Base-by-base conservation (phyloP, 83 land plant genomes). In the Thuja plicata region DNA sequence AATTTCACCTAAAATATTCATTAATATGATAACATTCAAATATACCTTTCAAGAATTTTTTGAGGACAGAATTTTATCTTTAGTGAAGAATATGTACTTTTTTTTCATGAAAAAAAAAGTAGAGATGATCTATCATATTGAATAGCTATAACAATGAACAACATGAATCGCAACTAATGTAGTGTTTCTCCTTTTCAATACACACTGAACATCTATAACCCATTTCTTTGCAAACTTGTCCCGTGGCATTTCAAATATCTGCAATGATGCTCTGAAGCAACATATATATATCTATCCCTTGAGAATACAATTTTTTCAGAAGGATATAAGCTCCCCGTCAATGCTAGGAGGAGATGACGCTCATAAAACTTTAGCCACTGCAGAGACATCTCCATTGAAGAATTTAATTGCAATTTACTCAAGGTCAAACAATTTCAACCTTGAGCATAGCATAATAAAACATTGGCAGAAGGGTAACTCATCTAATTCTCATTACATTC, bases 401-500 rank as follows among this genome's bases (percentile, higher is more conserved):
- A 34, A 76, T 66, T 27, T 34, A 76, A 76, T 35, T 76, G 38
- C 79, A 76, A 76, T 35, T 76, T 35, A 34, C 35, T 76, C 79
- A 34, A 76, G 79, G 38, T 35, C 79, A 76, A 76, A 34, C 17
- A 76, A 76, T 35, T 76, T 76, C 30, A 34, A 76, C 79, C 79
- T 76, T 76, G 79, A 17, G 4, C 79, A 76, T 76, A 24, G 79
- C 79, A 76, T 76, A 34, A 27, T 34, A 76, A 34, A 76, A 11
- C 19, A 76, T 76, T 35, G 79, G 79, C 37, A 76, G 38, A 34
- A 76, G 73, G 30, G 30, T 66, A 27, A 24, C 30, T 66, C 27
- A 12, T 37, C 90, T 90, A 90, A 52, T 88, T 84, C 50, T 88
- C 92, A 55, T 86, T 89, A 37, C 50, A 84, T 81, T 88, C 92